Conservation (phyloP, 1,284 basidiomycete species). For the Ceratobasidium sp. region DNA sequence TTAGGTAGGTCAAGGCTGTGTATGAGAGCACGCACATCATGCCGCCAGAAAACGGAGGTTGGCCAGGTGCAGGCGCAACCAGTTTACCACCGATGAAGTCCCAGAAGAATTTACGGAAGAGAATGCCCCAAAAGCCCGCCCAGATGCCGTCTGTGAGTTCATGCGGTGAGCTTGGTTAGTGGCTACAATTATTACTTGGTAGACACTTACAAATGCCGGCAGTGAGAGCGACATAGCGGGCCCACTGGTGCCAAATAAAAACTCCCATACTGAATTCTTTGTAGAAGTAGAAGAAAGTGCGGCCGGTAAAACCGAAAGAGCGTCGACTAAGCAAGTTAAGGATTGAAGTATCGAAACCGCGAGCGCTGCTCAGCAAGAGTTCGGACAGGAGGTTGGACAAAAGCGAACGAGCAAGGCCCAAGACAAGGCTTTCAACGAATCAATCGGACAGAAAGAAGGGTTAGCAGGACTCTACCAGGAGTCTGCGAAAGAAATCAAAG, state of each 20-base stretch:
- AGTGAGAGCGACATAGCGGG: conserved; percentile 72
- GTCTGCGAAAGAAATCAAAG: conserved; percentile 39
- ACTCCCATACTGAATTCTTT: conserved; percentile 65
- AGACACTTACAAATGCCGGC: conserved; percentile 73
- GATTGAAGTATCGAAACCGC: conserved; percentile 1
- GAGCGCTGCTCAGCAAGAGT: conserved; percentile 28
- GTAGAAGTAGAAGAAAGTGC: background rate
- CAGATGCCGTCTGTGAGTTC: conserved; percentile 69
- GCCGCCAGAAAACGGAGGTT: conserved; percentile 63
- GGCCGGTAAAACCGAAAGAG: conserved; percentile 45
- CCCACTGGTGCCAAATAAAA: conserved; percentile 82
- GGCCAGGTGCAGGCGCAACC: conserved; percentile 31
- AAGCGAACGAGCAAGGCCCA: conserved; percentile 4
- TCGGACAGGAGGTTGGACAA: conserved; percentile 4
- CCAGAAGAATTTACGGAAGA: conserved; percentile 91
- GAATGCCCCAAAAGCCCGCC: conserved; percentile 76
- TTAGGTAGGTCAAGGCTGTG: background rate
- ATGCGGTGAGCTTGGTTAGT: conserved; percentile 31
- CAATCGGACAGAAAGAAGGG: conserved; percentile 20
- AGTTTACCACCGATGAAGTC: conserved; percentile 55
- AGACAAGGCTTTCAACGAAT: conserved; percentile 17
- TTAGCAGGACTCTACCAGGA: conserved; percentile 40
- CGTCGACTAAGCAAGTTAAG: conserved; percentile 49
- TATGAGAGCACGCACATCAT: conserved; percentile 66
- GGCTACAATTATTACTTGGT: background rate